phyloP scores from a whole-genome alignment of 2,329 filamentous ascomycete genomes.

The Calonectria hongkongensis region DNA sequence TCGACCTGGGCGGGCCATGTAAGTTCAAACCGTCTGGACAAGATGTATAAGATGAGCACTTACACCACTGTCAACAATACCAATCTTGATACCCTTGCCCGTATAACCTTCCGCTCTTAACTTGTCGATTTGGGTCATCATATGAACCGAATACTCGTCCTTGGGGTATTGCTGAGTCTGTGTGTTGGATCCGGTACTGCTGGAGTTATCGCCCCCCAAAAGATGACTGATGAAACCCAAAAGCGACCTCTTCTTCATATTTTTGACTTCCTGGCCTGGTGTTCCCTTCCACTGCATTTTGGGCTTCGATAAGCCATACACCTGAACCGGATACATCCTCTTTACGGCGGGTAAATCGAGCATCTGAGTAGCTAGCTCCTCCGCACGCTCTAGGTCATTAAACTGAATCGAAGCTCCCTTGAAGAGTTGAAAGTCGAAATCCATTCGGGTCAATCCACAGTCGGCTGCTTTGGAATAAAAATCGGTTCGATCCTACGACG shows the following conservation, averaged over 20 bases:
- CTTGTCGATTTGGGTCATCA: slow-evolving; percentile 75
- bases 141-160: slow-evolving; percentile 57
- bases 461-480: slow-evolving; percentile 61
- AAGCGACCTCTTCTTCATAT: slow-evolving; percentile 42
- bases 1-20: slow-evolving; percentile 66
- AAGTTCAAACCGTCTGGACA: not conserved
- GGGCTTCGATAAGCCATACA: slow-evolving; percentile 65
- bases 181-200: not conserved
- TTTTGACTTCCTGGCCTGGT: slow-evolving; percentile 49
- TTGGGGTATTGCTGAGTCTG: not conserved
- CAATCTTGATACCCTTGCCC: slow-evolving; percentile 72
- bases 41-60: slow-evolving; percentile 49
- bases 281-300: slow-evolving; percentile 65
- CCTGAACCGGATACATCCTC: slow-evolving; percentile 68
- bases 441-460: slow-evolving; percentile 67
- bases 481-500: slow-evolving; percentile 62
- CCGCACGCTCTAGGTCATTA: slow-evolving; percentile 66
- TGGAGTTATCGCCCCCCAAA: not conserved
- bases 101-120: slow-evolving; percentile 68
- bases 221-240: slow-evolving; percentile 25
- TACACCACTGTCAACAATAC: slow-evolving; percentile 73
- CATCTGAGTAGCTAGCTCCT: slow-evolving; percentile 64
- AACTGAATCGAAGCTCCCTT: slow-evolving; percentile 73
- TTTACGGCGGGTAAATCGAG: slow-evolving; percentile 67
- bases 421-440: slow-evolving; percentile 71